Conservation (phyloP, 192 early-diverging fungal species). For the Coemansia sp. region DNA sequence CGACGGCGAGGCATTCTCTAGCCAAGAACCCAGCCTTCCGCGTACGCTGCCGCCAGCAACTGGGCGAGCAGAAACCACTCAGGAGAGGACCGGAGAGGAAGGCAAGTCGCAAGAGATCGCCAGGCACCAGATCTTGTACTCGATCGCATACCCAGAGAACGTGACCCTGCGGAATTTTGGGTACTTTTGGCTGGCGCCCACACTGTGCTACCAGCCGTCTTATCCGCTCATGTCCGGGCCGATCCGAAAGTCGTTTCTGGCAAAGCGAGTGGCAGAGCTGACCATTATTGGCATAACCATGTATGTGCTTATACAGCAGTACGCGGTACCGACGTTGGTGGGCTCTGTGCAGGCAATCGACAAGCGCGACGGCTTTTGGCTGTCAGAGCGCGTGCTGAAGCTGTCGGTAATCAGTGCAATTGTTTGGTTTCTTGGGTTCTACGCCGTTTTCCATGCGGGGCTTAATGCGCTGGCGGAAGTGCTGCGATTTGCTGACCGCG, state of each 20-base stretch:
- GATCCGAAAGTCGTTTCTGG: slow-evolving; percentile 70
- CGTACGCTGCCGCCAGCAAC: not conserved
- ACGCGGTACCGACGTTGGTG: slow-evolving; percentile 73
- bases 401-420: slow-evolving; percentile 70
- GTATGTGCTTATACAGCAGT: slow-evolving; percentile 77
- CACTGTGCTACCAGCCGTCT: slow-evolving; percentile 82
- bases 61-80: no score
- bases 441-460: slow-evolving; percentile 75
- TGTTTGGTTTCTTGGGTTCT: slow-evolving; percentile 92
- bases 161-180: slow-evolving; percentile 58
- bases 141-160: slow-evolving; percentile 69
- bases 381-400: slow-evolving; percentile 85
- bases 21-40: not conserved
- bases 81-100: not conserved
- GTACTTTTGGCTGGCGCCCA: slow-evolving; percentile 81
- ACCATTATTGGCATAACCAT: slow-evolving; percentile 64
- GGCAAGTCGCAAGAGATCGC: not conserved
- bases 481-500: slow-evolving; percentile 81
- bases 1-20: slow-evolving; percentile 3
- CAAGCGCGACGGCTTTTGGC: slow-evolving; percentile 58
- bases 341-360: slow-evolving; percentile 75
- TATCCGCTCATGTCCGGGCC: slow-evolving; percentile 64
- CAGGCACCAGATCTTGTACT: slow-evolving; percentile 49
- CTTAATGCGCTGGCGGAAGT: slow-evolving; percentile 80
- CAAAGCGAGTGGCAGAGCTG: slow-evolving; percentile 77